Evolutionary conservation across 257 asterid genomes (phyloP).

Genomic region (Vinca minor): DNA sequence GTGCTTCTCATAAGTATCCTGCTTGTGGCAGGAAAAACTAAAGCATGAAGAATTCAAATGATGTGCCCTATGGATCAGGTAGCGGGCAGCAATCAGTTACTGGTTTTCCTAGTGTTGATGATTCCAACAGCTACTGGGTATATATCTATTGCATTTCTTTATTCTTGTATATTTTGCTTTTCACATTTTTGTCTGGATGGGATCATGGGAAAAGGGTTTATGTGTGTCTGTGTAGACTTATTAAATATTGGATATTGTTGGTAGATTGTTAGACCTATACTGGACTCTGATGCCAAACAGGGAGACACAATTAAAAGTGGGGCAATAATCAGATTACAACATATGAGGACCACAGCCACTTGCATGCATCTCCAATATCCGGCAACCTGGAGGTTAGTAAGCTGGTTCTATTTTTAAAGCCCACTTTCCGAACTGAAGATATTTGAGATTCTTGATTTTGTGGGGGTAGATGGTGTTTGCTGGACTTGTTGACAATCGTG

Average conservation of each 20-base stretch:
- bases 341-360: constrained; percentile 97
- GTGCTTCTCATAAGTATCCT: too few relatives aligned
- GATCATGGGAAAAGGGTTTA: neutral
- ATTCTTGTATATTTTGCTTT: neutral
- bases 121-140: constrained; percentile 95
- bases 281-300: constrained; percentile 66
- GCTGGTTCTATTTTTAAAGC: constrained; percentile 5
- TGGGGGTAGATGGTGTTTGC: neutral
- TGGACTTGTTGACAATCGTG: neutral
- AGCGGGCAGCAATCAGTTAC: constrained; percentile 94
- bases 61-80: constrained; percentile 94
- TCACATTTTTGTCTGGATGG: neutral
- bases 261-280: constrained; percentile 65
- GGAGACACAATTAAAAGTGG: constrained; percentile 78
- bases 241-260: constrained; percentile 2
- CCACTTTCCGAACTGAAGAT: neutral
- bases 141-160: neutral
- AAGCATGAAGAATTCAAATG: too few relatives aligned
- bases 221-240: neutral
- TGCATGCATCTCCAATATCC: constrained; percentile 95
- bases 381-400: constrained; percentile 84
- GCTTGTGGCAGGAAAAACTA: too few relatives aligned
- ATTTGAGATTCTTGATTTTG: neutral
- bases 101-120: constrained; percentile 74
- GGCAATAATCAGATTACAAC: constrained; percentile 62